Conservation (phyloP, 148 eudicot genomes). For the Cornus florida region DNA sequence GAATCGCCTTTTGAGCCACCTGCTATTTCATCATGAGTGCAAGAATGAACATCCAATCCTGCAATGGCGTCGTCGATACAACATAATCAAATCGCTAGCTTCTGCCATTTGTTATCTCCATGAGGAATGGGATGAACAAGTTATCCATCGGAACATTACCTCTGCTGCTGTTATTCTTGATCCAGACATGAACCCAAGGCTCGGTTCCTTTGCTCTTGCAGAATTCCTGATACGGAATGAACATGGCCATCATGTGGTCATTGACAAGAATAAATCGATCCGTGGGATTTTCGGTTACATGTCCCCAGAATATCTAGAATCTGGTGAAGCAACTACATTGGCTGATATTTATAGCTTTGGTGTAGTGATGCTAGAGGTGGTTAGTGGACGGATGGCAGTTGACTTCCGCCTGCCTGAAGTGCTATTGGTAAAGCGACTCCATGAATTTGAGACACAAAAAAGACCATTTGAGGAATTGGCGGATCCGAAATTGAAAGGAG, state of each 20-base stretch:
- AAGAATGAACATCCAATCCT: conserved; percentile 23
- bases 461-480: conserved; percentile 55
- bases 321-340: conserved; percentile 75
- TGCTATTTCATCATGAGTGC: conserved; percentile 43
- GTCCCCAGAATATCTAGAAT: conserved; percentile 88
- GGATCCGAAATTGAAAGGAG: conserved; percentile 59
- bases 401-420: conserved; percentile 75
- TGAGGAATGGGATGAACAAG: conserved; percentile 98
- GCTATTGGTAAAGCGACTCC: conserved; percentile 55
- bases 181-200: conserved; percentile 82
- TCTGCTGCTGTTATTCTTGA: conserved; percentile 74
- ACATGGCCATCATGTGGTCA: conserved; percentile 54
- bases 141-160: conserved; percentile 85
- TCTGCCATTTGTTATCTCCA: conserved; percentile 79
- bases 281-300: conserved; percentile 92
- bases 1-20: conserved; percentile 61
- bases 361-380: conserved; percentile 80
- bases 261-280: conserved; percentile 49
- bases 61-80: conserved; percentile 67
- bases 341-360: conserved; percentile 97
- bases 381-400: conserved; percentile 81
- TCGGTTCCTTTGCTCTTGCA: conserved; percentile 78
- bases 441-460: conserved; percentile 47
- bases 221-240: conserved; percentile 85
- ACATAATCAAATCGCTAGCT: conserved; percentile 77